Evolutionary conservation across 2,329 filamentous ascomycete genomes (phyloP), one percentile per base, ranked within the genome.

Genomic region (Tolypocladium sp.): DNA sequence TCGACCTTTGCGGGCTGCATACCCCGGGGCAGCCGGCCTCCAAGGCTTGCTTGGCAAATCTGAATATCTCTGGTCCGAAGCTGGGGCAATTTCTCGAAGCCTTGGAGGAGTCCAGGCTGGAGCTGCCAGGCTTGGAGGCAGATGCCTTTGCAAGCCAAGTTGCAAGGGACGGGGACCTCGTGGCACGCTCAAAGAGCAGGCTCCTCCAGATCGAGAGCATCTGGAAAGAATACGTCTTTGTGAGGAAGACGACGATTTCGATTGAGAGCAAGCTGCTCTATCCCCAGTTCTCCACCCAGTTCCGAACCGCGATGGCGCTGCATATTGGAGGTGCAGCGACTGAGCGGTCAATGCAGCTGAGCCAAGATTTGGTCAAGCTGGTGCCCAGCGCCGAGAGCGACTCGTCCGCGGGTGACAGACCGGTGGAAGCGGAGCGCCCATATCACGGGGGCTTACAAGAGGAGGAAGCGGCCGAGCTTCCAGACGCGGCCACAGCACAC

Each of bases 261-360:
- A 71, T 75, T 10, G 71, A 75, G 60, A 73, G 69, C 59, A 72
- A 72, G 59, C 63, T 75, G 17, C 61, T 75, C 1, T 66, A 72
- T n/a, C 58, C 66, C 8, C 64, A 70, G 9, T 66, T 73, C 37
- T 58, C 64, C n/a, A 49, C 55, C 1, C 52, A 61, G 6, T 70
- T 72, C n/a, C 68, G 72, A n/a, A 37, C 44, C 9, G 66, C 67
- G 12, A 69, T 73, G 67, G 70, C 67, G 1, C 44, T 65, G 6
- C 63, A 71, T 35, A 65, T 73, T 58, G 65, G 64, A 20, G 58
- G 60, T 7, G 52, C 61, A 4, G 66, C 69, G 15, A 35, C 61
- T 1, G 59, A 67, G 44, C 61, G 58, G 55, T 64, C 67, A 6
- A 15, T 63, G 22, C 56, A 63, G 57, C 57, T 74, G 57, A 60